Percentiles rank a stretch among this genome's conserved stretches.
phyloP scores from a whole-genome alignment of 192 early-diverging fungal genomes.

The Geosiphon pyriformis region DNA sequence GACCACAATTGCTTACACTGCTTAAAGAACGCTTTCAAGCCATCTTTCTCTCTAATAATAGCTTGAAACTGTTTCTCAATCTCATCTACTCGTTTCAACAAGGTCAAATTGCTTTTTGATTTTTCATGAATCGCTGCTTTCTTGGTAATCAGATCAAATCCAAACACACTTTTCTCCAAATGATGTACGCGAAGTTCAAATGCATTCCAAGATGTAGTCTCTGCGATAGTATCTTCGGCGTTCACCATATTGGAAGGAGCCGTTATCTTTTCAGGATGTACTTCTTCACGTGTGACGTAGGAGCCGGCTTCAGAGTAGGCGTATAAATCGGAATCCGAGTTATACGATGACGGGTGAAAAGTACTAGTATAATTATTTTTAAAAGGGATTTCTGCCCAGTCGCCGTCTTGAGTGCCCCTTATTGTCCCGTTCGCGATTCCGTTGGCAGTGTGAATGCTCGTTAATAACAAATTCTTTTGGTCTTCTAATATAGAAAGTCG shows the following conservation, averaged over 20 bases:
- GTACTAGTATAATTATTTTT: neutral
- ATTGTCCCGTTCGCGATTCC: neutral
- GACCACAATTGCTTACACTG: conserved; percentile 28
- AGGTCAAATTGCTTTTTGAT: neutral
- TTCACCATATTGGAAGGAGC: conserved; percentile 17
- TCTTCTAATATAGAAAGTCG: conserved; percentile 25
- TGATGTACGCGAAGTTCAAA: conserved; percentile 22
- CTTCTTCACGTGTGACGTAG: neutral
- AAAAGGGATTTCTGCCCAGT: neutral
- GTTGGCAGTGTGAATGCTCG: conserved; percentile 6
- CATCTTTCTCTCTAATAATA: conserved; percentile 28
- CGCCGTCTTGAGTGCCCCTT: neutral
- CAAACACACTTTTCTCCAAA: conserved; percentile 15
- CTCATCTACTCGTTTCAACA: conserved; percentile 21
- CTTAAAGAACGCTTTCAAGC: conserved; percentile 31
- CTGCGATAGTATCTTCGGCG: conserved; percentile 10
- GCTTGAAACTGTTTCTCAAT: conserved; percentile 29
- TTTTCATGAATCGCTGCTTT: conserved; percentile 7
- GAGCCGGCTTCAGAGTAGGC: neutral
- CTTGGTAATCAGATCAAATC: conserved; percentile 8
- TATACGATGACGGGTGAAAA: neutral
- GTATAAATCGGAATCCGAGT: neutral
- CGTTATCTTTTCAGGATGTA: conserved; percentile 4
- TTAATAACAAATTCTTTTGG: conserved; percentile 9
- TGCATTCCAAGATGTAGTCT: neutral